Evolutionary conservation across 164 flowering plant genomes (phyloP), one percentile per base, ranked within the genome.

Genomic region (Magnolia officinalis): DNA sequence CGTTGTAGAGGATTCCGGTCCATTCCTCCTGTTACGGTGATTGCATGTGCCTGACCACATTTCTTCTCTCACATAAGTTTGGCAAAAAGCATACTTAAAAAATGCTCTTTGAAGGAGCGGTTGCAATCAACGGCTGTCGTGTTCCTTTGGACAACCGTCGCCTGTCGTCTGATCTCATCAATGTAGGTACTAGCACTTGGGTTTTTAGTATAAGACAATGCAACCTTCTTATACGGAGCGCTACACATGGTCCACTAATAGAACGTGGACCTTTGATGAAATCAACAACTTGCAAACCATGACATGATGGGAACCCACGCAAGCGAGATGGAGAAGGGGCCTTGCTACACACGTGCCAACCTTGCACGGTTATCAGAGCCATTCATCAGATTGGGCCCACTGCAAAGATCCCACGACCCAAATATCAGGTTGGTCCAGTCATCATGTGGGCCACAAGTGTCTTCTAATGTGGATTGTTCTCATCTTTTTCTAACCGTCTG

Each of bases 161-260:
- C 23, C 70, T 63, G 65, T 16, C 70, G 70, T 66, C 16, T 21
- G 31, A 66, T 66, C 70, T 66, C 70, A 26, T 66, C 70, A 21
- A 23, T 6, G 70, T 26, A 66, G 70, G 26, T 66, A 26, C 26
- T 26, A 26, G 70, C 10, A 66, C 14, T 66, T 66, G 23, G 13
- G 16, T 21, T 26, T 26, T 37, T 37, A 37, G 65, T 6, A n/a
- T 8, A 63, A 63, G 65, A 63, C 65, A 63, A 63, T 21, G 21
- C 21, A 37, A 63, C 65, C 37, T 66, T 21, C 5, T 66, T 21
- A 5, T 26, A 66, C 23, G 18, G 13, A 14, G 70, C 23, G 3
- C 31, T 26, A 11, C 11, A 21, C 9, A 23, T 66, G 31, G 11
- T 66, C 70, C 23, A 21, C 14, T 20, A 66, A 66, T 26, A 14